Conservation (phyloP, 164 flowering plant genomes). For the Macadamia tetraphylla region DNA sequence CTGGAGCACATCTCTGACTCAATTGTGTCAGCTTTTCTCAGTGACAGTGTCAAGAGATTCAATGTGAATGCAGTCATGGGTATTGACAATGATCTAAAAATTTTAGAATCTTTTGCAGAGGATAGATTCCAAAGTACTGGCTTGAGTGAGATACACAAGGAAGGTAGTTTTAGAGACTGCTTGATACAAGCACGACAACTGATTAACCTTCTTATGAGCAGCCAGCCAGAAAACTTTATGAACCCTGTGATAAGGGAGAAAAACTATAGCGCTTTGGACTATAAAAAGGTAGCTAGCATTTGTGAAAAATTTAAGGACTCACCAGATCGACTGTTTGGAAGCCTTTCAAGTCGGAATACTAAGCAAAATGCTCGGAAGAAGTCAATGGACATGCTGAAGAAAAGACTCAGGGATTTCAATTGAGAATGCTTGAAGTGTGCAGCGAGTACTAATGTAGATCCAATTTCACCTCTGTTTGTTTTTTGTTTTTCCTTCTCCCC, state of each 20-base stretch:
- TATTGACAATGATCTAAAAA: constrained; percentile 57
- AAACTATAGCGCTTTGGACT: constrained; percentile 64
- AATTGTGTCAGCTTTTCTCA: constrained; percentile 61
- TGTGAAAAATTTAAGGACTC: constrained; percentile 86
- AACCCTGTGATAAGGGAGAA: constrained; percentile 83
- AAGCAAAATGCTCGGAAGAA: constrained; percentile 75
- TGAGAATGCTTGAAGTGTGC: constrained; percentile 22
- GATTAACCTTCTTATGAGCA: constrained; percentile 72
- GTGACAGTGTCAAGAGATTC: constrained; percentile 80
- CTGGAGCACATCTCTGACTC: constrained; percentile 68
- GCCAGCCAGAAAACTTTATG: constrained; percentile 86
- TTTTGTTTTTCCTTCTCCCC: neutral
- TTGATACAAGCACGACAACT: constrained; percentile 78
- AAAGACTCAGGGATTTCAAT: constrained; percentile 75
- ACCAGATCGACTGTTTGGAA: constrained; percentile 80
- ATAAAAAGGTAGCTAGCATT: constrained; percentile 67
- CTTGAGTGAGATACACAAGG: constrained; percentile 55
- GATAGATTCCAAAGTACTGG: constrained; percentile 62
- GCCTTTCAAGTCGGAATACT: constrained; percentile 61
- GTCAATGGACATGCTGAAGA: constrained; percentile 81
- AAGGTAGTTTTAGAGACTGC: constrained; percentile 54
- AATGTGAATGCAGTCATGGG: constrained; percentile 61
- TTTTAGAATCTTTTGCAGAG: constrained; percentile 72
- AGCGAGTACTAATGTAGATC: neutral
- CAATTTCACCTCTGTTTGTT: neutral